Percentiles rank a stretch among this genome's conserved stretches.
phyloP scores from a whole-genome alignment of 768 basidiomycete species.

The Tulasnella sp. region DNA sequence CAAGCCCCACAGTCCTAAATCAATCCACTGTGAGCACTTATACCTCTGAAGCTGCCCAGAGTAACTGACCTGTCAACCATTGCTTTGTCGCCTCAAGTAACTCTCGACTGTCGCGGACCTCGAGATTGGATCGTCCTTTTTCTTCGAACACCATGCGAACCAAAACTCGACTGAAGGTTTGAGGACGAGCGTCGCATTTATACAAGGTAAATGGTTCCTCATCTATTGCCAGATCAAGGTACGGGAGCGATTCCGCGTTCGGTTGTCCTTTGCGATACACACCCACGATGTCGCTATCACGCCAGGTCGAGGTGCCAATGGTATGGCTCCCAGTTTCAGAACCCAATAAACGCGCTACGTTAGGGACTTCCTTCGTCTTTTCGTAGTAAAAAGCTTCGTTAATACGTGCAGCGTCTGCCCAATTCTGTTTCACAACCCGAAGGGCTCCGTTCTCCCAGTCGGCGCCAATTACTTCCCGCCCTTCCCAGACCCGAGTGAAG shows the following conservation, averaged over 20 bases:
- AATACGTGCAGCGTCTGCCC: neutral
- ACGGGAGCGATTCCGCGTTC: neutral
- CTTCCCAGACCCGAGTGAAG: slow-evolving; percentile 1
- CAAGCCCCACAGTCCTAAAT: neutral
- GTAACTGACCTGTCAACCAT: neutral
- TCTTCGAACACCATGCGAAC: too few relatives aligned
- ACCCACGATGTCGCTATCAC: neutral
- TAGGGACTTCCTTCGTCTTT: neutral
- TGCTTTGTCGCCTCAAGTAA: neutral
- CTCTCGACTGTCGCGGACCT: neutral
- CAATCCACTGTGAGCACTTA: neutral
- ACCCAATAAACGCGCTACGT: neutral
- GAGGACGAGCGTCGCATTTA: neutral
- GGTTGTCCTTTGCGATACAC: neutral
- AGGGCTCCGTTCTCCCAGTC: neutral
- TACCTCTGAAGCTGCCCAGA: neutral
- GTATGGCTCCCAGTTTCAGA: neutral
- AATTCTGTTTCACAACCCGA: neutral
- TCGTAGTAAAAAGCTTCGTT: neutral
- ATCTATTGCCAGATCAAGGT: neutral
- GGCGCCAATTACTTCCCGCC: neutral
- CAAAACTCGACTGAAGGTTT: neutral
- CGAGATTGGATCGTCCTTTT: too few relatives aligned
- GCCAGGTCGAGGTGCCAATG: neutral
- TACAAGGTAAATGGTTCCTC: neutral